Evolutionary conservation across 1,284 basidiomycete species (phyloP).

Genomic region (Leucoagaricus sp.): DNA sequence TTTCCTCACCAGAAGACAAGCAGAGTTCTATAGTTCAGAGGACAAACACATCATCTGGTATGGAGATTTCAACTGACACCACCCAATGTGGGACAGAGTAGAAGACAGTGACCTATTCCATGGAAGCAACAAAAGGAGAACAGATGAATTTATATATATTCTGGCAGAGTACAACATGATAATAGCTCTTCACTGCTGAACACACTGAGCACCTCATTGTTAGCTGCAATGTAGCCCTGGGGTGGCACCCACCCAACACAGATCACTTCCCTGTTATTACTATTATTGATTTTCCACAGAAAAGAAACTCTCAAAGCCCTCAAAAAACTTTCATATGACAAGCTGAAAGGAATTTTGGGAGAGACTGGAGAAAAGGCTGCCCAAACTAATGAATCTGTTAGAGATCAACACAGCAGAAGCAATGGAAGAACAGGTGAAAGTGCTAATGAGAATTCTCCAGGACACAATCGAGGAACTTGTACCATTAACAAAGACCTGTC

Average conservation of each 20-base stretch:
- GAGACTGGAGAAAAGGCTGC: not conserved
- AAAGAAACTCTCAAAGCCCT: not conserved
- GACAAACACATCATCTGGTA: conserved; percentile 28
- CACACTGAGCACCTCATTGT: conserved; percentile 25
- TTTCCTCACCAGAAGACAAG: conserved; percentile 2
- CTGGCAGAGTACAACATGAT: conserved; percentile 25
- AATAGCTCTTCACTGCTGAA: conserved; percentile 28
- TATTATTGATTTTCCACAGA: not conserved
- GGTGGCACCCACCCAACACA: not conserved
- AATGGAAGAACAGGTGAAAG: not conserved
- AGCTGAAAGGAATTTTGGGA: not conserved
- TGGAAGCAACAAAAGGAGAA: conserved; percentile 11
- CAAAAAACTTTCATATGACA: not conserved
- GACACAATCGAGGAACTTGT: not conserved
- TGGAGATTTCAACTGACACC: conserved; percentile 54
- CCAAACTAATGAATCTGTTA: not conserved
- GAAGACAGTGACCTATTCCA: conserved; percentile 40
- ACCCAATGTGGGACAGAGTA: conserved; percentile 43
- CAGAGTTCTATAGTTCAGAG: not conserved
- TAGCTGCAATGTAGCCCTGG: not conserved
- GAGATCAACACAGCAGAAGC: not conserved
- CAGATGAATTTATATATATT: conserved; percentile 24
- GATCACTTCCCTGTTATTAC: conserved; percentile 6
- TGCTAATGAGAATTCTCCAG: not conserved
- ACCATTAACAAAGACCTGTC: not conserved